A percentile compares a stretch with the other conserved stretches of the same genome.
Conservation (phyloP, 177 flowering plant genomes). For the Vitis hybrid region DNA sequence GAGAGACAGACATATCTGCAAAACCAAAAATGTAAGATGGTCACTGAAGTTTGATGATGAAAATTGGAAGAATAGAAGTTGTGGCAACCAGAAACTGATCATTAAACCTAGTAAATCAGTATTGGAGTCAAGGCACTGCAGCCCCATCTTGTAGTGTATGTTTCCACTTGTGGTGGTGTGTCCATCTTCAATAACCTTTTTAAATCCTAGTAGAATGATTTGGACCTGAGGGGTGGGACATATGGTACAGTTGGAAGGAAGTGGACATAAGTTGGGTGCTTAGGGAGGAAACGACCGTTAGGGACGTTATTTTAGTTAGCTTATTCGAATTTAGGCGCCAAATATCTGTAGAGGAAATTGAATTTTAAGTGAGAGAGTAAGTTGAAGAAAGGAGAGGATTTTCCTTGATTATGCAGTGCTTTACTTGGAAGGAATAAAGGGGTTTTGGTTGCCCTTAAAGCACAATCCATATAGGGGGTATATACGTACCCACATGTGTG, state of each 20-base stretch:
- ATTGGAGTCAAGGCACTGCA: constrained; percentile 9
- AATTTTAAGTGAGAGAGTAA: not conserved
- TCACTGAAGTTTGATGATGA: not conserved
- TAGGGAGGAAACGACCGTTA: constrained; percentile 19
- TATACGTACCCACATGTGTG: constrained; percentile 12
- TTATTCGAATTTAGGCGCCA: constrained; percentile 35
- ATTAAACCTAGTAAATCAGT: constrained; percentile 22
- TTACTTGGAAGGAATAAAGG: constrained; percentile 44
- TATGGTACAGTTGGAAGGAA: constrained; percentile 17
- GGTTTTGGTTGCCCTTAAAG: constrained; percentile 55
- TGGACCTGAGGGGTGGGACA: constrained; percentile 12
- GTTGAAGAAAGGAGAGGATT: not conserved
- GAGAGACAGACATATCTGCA: constrained; percentile 16
- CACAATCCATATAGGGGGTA: constrained; percentile 33
- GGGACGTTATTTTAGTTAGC: constrained; percentile 20
- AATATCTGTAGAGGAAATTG: constrained; percentile 22
- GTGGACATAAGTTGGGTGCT: constrained; percentile 20
- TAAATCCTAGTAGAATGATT: constrained; percentile 10
- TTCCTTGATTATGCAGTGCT: constrained; percentile 15
- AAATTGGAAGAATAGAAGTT: not conserved
- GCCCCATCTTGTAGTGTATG: constrained; percentile 11
- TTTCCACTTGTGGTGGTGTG: not conserved
- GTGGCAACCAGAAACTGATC: not conserved
- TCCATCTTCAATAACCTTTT: not conserved
- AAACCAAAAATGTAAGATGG: constrained; percentile 2